These are phyloP conservation scores for Phytophthora chlamydospora DNA, from an alignment of 352 stramenopile species.

Conservation along the genomic window DNA sequence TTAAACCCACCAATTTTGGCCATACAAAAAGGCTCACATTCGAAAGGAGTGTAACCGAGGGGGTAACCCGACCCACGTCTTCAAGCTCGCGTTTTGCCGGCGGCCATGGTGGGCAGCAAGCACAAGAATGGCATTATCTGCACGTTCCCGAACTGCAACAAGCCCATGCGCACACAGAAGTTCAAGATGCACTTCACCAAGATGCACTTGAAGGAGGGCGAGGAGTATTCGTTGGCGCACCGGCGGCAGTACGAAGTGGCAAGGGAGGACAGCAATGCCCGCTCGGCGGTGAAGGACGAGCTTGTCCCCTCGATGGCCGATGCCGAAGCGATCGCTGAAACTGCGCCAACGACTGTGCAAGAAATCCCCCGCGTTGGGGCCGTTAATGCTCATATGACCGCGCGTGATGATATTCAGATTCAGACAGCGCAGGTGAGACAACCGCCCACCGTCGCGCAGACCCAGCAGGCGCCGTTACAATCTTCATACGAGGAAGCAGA, in stretches of 20 bases:
- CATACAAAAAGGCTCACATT: slow-evolving; percentile 7
- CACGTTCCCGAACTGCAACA: slow-evolving; percentile 80
- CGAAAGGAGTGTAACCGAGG: slow-evolving; percentile 19
- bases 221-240: slow-evolving; percentile 82
- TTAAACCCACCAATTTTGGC: slow-evolving; percentile 7
- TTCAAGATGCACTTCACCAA: slow-evolving; percentile 89
- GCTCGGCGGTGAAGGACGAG: slow-evolving; percentile 17
- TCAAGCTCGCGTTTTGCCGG: slow-evolving; percentile 4
- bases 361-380: slow-evolving; percentile 8
- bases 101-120: slow-evolving; percentile 81
- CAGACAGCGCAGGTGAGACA: slow-evolving; percentile 21
- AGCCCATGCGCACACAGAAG: slow-evolving; percentile 88
- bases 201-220: slow-evolving; percentile 72
- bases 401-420: slow-evolving; percentile 14
- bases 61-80: slow-evolving; percentile 6
- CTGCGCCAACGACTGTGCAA: slow-evolving; percentile 3
- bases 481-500: slow-evolving; percentile 16
- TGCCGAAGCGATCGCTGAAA: slow-evolving; percentile 4
- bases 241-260: slow-evolving; percentile 79
- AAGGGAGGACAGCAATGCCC: slow-evolving; percentile 55
- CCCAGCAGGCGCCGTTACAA: slow-evolving; percentile 10
- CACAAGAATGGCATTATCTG: slow-evolving; percentile 91
- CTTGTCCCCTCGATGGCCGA: not conserved
- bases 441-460: not conserved
- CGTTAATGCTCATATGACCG: slow-evolving; percentile 3